Conservation (phyloP, 495 filamentous ascomycete species). For the Xylaria bambusicola region DNA sequence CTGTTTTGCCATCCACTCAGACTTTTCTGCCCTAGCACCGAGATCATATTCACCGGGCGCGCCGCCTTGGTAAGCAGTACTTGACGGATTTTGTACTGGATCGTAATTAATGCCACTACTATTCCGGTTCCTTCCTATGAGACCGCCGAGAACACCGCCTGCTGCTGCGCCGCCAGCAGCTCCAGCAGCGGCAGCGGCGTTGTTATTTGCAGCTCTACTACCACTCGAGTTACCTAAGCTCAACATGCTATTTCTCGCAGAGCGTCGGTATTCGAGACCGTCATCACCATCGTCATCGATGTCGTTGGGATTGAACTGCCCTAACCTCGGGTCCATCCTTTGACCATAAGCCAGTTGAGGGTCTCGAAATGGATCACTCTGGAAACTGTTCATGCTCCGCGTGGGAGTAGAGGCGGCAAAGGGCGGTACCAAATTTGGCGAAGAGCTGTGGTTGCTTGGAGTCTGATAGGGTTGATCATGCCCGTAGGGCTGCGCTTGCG, state of each 20-base stretch:
- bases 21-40: constrained; percentile 46
- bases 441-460: constrained; percentile 13
- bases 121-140: constrained; percentile 35
- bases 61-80: constrained; percentile 24
- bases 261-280: constrained; percentile 58
- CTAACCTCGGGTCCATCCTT: constrained; percentile 48
- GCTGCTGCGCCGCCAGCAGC: constrained; percentile 42
- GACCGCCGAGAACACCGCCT: constrained; percentile 53
- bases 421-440: constrained; percentile 20
- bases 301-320: constrained; percentile 71
- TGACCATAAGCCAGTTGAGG: constrained; percentile 33
- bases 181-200: constrained; percentile 41
- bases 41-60: constrained; percentile 31
- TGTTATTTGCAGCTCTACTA: constrained; percentile 34
- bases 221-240: constrained; percentile 48
- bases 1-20: constrained; percentile 59
- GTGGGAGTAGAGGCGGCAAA: constrained; percentile 24
- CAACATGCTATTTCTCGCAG: constrained; percentile 54
- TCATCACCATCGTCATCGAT: constrained; percentile 89
- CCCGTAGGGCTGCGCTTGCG: constrained; percentile 24
- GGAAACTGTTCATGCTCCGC: constrained; percentile 28
- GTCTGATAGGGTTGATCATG: constrained; percentile 24
- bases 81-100: constrained; percentile 35
- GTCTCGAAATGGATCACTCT: constrained; percentile 32
- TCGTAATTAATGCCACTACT: constrained; percentile 43